Evolutionary conservation across 129 eudicot genomes (phyloP).

Genomic region (Silybum marianum): DNA sequence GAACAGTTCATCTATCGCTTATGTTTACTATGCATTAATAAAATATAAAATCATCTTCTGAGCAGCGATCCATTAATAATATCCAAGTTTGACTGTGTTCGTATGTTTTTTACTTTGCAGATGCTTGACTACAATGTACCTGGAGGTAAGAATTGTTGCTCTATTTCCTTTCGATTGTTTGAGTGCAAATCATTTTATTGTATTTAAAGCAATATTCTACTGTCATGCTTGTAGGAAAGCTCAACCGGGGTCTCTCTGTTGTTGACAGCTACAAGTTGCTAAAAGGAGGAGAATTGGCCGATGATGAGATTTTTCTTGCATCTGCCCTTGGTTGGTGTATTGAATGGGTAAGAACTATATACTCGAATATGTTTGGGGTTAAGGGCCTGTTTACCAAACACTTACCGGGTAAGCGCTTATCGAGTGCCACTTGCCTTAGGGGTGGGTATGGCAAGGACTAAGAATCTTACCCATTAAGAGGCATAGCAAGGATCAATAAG

Average conservation of each 20-base stretch:
- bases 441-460: too few species aligned
- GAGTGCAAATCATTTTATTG: conserved; percentile 8
- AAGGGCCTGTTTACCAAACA: background rate
- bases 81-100: conserved; percentile 24
- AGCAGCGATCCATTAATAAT: conserved; percentile 6
- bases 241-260: conserved; percentile 88
- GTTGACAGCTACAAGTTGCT: conserved; percentile 84
- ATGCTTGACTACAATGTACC: conserved; percentile 95
- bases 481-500: too few species aligned
- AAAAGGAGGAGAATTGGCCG: conserved; percentile 70
- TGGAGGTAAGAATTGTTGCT: conserved; percentile 52
- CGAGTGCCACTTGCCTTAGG: too few species aligned
- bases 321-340: conserved; percentile 87
- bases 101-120: conserved; percentile 45
- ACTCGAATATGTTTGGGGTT: background rate
- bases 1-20: background rate
- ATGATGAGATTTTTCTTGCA: conserved; percentile 73
- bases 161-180: background rate
- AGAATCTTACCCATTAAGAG: too few species aligned
- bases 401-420: too few species aligned
- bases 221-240: conserved; percentile 58
- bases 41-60: background rate
- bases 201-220: conserved; percentile 3
- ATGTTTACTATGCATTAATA: background rate
- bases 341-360: conserved; percentile 67